phyloP scores from a whole-genome alignment of 805 yeast genomes.

The Lipomyces yamanashiensis region DNA sequence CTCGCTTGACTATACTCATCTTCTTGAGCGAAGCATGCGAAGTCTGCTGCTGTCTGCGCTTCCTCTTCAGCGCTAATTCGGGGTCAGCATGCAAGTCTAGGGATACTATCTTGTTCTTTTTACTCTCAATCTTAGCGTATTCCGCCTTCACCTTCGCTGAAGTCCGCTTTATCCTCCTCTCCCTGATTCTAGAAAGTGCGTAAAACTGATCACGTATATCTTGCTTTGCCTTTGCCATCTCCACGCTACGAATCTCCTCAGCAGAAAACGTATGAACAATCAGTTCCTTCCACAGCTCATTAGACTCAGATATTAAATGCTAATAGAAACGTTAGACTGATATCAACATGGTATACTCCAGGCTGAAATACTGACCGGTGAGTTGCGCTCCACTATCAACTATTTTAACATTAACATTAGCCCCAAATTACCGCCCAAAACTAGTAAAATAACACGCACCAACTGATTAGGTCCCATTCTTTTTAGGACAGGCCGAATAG shows the following conservation, averaged over 20 bases:
- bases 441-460: conserved; percentile 11
- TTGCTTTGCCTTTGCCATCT: too few relatives aligned
- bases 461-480: conserved; percentile 45
- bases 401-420: background rate
- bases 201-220: conserved; percentile 39
- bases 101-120: conserved; percentile 21
- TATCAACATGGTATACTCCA: background rate
- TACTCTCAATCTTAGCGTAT: conserved; percentile 26
- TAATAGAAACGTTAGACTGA: background rate
- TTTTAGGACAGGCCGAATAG: conserved; percentile 46
- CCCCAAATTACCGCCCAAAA: background rate
- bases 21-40: conserved; percentile 15
- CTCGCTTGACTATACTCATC: conserved; percentile 28
- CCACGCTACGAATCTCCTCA: conserved; percentile 30
- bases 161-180: conserved; percentile 14
- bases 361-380: conserved; percentile 33
- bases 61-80: conserved; percentile 1
- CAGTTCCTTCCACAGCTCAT: conserved; percentile 45
- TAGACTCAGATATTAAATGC: conserved; percentile 42
- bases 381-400: conserved; percentile 21
- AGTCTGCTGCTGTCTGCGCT: conserved; percentile 3
- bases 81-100: conserved; percentile 29
- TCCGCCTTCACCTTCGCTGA: conserved; percentile 29
- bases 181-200: conserved; percentile 45
- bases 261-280: conserved; percentile 45